Percentiles rank a stretch among this genome's conserved stretches.
Conservation (phyloP, 2,329 filamentous ascomycete species). For the Aspergillus bombycis region DNA sequence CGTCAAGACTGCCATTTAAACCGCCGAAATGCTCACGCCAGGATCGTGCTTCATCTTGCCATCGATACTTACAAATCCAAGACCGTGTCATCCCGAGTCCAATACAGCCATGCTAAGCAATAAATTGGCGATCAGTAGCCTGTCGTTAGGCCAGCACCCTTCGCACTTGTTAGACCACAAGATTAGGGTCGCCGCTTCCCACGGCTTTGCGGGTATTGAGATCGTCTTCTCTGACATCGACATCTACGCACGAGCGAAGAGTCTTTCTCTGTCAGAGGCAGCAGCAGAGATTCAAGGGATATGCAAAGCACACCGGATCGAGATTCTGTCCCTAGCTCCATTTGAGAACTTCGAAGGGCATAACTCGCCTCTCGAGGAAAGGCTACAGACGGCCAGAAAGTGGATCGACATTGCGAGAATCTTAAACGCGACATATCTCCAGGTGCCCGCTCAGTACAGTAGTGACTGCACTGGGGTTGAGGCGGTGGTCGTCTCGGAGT, state of each 20-base stretch:
- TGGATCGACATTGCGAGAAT: conserved; percentile 35
- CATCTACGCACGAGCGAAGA: conserved; percentile 21
- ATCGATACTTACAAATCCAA: neutral
- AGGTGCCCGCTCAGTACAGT: conserved; percentile 36
- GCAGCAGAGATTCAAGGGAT: conserved; percentile 23
- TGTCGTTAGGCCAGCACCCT: conserved; percentile 35
- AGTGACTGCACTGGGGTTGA: conserved; percentile 29
- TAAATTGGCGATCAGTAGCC: conserved; percentile 33
- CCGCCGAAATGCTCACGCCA: neutral
- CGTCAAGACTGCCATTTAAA: neutral
- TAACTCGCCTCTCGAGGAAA: conserved; percentile 25
- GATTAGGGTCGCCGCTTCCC: conserved; percentile 28
- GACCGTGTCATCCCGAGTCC: neutral
- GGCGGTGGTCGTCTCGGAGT: conserved; percentile 31
- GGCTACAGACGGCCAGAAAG: conserved; percentile 31
- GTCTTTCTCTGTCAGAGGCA: conserved; percentile 21
- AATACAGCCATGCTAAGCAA: conserved; percentile 22
- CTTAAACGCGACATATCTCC: conserved; percentile 32
- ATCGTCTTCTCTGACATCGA: conserved; percentile 36
- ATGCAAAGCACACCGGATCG: conserved; percentile 23
- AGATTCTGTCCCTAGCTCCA: conserved; percentile 35
- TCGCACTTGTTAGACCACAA: conserved; percentile 36
- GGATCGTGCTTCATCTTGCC: neutral
- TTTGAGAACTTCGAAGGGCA: conserved; percentile 45
- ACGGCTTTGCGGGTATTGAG: conserved; percentile 35